A percentile compares a stretch with the other conserved stretches of the same genome.
Evolutionary conservation across 1,284 basidiomycete genomes (phyloP).

Genomic region (Ustilago sp.): DNA sequence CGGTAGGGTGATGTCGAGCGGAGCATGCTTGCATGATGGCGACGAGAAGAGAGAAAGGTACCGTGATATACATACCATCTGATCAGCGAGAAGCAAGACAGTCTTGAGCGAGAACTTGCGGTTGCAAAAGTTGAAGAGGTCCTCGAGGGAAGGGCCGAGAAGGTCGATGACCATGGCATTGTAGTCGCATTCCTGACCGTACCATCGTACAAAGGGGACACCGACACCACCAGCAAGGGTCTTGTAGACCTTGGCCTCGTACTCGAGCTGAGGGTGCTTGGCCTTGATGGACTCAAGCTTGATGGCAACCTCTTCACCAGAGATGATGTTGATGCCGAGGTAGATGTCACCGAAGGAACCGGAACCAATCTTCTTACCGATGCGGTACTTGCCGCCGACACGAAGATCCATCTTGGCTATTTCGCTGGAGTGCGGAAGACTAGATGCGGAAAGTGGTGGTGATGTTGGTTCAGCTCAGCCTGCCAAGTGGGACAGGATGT

Average conservation of each 20-base stretch:
- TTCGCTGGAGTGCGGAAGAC: constrained; percentile 6
- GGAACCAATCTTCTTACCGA: constrained; percentile 99
- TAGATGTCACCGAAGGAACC: constrained; percentile 99
- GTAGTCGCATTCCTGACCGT: constrained; percentile 98
- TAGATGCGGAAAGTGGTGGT: constrained; percentile 4
- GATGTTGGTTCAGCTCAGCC: constrained; percentile 8
- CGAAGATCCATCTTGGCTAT: constrained; percentile 81
- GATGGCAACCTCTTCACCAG: constrained; percentile 99
- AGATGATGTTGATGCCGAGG: constrained; percentile 99
- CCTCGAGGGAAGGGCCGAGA: constrained; percentile 95
- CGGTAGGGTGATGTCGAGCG: neutral
- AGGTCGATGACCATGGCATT: constrained; percentile 99
- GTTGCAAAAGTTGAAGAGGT: constrained; percentile 99
- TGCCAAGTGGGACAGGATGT: neutral
- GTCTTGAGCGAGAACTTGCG: constrained; percentile 98
- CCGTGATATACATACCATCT: constrained; percentile 77
- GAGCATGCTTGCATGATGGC: neutral
- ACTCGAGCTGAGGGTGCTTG: constrained; percentile 99
- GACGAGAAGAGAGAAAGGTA: neutral
- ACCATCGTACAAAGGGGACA: constrained; percentile 98
- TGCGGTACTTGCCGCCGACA: constrained; percentile 92
- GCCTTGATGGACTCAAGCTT: constrained; percentile 99
- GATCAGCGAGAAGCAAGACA: constrained; percentile 94
- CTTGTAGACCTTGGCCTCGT: constrained; percentile 78
- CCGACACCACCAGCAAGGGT: constrained; percentile 97